Evolutionary conservation across 140 eudicot species (phyloP).

Genomic region (Oenanthe javanica): DNA sequence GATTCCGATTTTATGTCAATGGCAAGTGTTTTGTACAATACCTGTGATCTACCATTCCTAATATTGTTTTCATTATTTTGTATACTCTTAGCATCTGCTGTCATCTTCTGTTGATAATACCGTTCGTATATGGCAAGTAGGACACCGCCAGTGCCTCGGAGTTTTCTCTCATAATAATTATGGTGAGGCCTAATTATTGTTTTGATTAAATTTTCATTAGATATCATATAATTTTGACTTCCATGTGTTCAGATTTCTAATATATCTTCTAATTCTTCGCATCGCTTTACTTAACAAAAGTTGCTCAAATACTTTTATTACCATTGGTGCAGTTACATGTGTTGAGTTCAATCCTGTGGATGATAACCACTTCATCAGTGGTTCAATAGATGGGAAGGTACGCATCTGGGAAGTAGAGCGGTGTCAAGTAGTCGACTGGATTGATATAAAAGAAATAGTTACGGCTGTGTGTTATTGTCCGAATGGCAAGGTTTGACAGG

Average conservation of each 20-base stretch:
- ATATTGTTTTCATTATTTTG: not conserved
- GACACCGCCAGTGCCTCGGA: slow-evolving; percentile 51
- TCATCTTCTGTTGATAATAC: slow-evolving; percentile 84
- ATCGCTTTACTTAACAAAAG: not conserved
- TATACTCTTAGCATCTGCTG: slow-evolving; percentile 48
- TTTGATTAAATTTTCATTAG: not conserved
- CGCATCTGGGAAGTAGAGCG: slow-evolving; percentile 71
- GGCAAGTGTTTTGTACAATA: not conserved
- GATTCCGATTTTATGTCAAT: not conserved
- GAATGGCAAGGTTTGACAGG: slow-evolving; percentile 65
- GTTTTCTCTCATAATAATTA: slow-evolving; percentile 63
- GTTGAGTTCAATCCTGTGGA: slow-evolving; percentile 78
- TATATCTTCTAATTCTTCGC: not conserved
- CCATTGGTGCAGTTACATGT: slow-evolving; percentile 67
- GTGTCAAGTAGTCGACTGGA: slow-evolving; percentile 79
- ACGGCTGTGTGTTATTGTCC: slow-evolving; percentile 80
- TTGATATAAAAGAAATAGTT: slow-evolving; percentile 61
- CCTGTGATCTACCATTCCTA: not conserved
- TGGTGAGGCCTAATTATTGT: slow-evolving; percentile 35
- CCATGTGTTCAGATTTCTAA: not conserved
- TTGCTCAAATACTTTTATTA: slow-evolving; percentile 9
- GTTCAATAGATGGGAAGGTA: slow-evolving; percentile 82
- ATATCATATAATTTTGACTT: not conserved
- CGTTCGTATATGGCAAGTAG: slow-evolving; percentile 76
- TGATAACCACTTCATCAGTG: slow-evolving; percentile 79